Percentiles rank a stretch among this genome's conserved stretches.
phyloP scores from a whole-genome alignment of 768 basidiomycete genomes.

The Amanita rubescens region DNA sequence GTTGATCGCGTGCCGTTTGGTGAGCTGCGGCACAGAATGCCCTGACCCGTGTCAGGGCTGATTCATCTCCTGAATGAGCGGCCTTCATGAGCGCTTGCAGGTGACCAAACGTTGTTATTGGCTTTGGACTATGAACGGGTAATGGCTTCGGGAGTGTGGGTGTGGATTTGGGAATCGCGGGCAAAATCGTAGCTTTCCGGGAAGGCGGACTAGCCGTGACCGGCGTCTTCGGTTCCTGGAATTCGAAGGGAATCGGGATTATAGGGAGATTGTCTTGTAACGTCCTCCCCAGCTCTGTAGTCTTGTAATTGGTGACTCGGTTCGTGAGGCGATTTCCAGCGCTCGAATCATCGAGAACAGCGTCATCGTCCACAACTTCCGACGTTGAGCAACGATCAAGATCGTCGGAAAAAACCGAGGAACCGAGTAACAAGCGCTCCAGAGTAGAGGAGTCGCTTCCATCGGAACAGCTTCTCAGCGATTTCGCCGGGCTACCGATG shows the following conservation, averaged over 20 bases:
- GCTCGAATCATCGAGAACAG: conserved; percentile 35
- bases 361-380: conserved; percentile 13
- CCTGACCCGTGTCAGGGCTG: background rate
- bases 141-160: background rate
- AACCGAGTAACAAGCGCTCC: background rate
- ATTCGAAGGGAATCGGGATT: background rate
- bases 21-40: background rate
- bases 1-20: background rate
- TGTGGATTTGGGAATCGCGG: background rate
- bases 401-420: background rate
- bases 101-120: background rate
- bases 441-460: background rate
- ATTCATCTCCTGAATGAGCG: background rate
- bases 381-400: background rate
- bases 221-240: background rate
- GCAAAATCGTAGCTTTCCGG: background rate
- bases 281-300: background rate
- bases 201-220: background rate
- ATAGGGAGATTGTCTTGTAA: background rate
- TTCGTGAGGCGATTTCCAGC: conserved; percentile 14
- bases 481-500: background rate
- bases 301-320: background rate
- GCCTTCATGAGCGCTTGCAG: conserved; percentile 1
- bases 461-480: background rate
- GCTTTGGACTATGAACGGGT: background rate